A percentile compares a stretch with the other conserved stretches of the same genome.
Conservation (phyloP, 768 basidiomycete genomes). For the Artomyces pyxidatus region DNA sequence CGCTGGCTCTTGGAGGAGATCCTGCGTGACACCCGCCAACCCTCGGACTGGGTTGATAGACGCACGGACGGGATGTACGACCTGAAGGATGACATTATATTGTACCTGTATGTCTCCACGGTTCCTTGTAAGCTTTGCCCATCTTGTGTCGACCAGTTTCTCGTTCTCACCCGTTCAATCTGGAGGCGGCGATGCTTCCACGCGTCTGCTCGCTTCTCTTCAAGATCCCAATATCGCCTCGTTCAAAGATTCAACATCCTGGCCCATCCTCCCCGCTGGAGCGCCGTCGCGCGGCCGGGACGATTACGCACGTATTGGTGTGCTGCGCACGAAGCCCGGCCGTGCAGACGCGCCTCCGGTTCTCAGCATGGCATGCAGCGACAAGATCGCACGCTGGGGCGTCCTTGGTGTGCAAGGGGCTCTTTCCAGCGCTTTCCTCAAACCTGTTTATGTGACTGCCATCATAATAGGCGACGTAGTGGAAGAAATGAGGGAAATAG, state of each 20-base stretch:
- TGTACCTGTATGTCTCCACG: conserved; percentile 74
- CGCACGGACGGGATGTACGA: conserved; percentile 32
- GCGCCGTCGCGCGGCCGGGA: conserved; percentile 66
- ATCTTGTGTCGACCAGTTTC: neutral
- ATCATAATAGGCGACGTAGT: conserved; percentile 73
- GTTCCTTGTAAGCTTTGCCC: conserved; percentile 40
- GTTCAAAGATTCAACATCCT: conserved; percentile 47
- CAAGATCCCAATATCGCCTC: conserved; percentile 70
- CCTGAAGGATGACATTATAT: conserved; percentile 36
- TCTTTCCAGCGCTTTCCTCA: conserved; percentile 45
- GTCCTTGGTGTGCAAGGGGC: conserved; percentile 84
- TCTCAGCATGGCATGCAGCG: conserved; percentile 85
- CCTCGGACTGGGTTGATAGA: conserved; percentile 43
- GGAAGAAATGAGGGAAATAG: conserved; percentile 26
- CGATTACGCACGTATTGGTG: conserved; percentile 66
- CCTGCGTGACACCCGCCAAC: conserved; percentile 21
- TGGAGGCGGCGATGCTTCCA: conserved; percentile 93
- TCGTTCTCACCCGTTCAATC: conserved; percentile 24
- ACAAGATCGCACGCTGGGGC: conserved; percentile 88
- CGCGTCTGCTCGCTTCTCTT: conserved; percentile 59
- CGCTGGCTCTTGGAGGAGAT: conserved; percentile 79
- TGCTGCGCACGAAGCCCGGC: conserved; percentile 89
- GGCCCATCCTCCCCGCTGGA: conserved; percentile 24
- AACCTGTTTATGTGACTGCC: conserved; percentile 54
- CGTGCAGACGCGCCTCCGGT: conserved; percentile 84